Base-by-base conservation (phyloP, 371 early-diverging fungal species). In the Actinomortierella wolfii region DNA sequence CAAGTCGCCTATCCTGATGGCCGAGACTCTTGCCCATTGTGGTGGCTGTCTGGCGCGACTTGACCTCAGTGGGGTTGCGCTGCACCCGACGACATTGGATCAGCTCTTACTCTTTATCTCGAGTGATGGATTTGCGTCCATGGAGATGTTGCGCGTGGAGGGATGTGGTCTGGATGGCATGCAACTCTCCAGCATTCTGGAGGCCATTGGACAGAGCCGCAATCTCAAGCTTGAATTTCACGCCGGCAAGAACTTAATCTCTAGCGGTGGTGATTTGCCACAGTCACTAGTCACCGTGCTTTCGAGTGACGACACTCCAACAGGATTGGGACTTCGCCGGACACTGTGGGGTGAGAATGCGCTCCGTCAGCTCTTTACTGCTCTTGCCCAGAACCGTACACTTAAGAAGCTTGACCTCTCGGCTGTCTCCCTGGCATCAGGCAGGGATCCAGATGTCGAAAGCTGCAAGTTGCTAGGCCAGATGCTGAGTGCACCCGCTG, bases 131-230 rank as follows among this genome's bases (percentile, higher is more conserved):
- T 57, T 54, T 28, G 66, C 58, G 18, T 56, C 66, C 3, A 49
- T 71, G 1, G 62, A 66, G 41, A 58, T 61, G 17, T 58, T 71
- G 29, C 65, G 56, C 46, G 50, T 71, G 15, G 73, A 71, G 26
- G 67, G 73, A 28, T 71, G 73, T 56, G 73, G 73, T 18, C 48
- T 71, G 63, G 73, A 71, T 41, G 73, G 73, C n/a, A 57, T 54
- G 17, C 66, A 65, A 47, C 66, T 71, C 43, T 62, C 58, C 0
- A 71, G 59, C 41, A 61, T 71, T 15, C 62, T 71, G 17, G 66
- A 71, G 45, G 73, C 73, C 11, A 40, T 71, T 18, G 62, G 67
- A 28, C 66, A 71, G 34, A 56, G 62, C 5, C 53, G 67, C 15
- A 71, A 71, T 25, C 20, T 34, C 20, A 61, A 61, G 59, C 21